Evolutionary conservation across 345 rosid species (phyloP).

Genomic region (Geranium brycei): DNA sequence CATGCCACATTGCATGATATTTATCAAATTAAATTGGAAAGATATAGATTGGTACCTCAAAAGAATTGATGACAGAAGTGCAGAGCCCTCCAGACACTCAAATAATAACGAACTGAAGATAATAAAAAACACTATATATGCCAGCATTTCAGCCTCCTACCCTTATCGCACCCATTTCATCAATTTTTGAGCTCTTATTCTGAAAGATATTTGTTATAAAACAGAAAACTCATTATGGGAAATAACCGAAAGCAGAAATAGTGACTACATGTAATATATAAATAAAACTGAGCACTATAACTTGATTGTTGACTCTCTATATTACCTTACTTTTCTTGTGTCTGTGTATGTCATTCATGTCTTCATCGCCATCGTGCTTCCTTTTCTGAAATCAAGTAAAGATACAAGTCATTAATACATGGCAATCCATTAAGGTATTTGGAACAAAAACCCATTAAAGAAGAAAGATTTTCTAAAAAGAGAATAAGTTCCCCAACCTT

Average conservation of each 20-base stretch:
- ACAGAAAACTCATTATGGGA: background rate
- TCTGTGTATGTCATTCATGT: constrained; percentile 62
- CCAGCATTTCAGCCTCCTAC: constrained; percentile 61
- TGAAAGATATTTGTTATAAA: constrained; percentile 13
- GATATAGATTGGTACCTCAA: constrained; percentile 38
- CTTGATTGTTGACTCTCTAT: background rate
- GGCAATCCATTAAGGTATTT: constrained; percentile 2
- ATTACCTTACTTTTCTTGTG: constrained; percentile 94
- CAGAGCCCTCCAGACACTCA: constrained; percentile 39
- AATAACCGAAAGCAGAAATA: background rate
- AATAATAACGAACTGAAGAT: constrained; percentile 29
- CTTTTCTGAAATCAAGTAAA: constrained; percentile 55
- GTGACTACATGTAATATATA: background rate
- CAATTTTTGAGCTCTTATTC: constrained; percentile 88
- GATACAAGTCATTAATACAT: constrained; percentile 7
- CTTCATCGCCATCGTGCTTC: constrained; percentile 91
- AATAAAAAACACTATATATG: constrained; percentile 15
- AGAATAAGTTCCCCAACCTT: constrained; percentile 40
- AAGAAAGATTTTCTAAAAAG: constrained; percentile 1
- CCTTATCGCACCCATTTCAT: constrained; percentile 75
- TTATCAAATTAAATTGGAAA: background rate
- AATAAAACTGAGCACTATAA: background rate
- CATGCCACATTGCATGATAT: no score
- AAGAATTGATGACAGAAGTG: constrained; percentile 24
- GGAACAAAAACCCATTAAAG: background rate